Evolutionary conservation across 768 basidiomycete species (phyloP).

Genomic region (Panaeolus cyanescens): DNA sequence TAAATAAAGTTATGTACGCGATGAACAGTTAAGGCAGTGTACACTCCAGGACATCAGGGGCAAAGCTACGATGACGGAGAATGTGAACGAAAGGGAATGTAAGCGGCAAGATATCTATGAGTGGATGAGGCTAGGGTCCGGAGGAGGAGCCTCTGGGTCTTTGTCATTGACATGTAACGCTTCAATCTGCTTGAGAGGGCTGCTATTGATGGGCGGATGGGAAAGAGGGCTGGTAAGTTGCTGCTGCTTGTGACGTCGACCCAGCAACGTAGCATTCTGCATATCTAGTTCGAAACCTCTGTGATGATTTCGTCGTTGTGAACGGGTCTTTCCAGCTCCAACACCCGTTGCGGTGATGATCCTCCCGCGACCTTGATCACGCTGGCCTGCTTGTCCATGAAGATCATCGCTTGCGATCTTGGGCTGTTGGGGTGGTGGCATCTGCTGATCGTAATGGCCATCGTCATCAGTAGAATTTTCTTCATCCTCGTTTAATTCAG

Average conservation of each 20-base stretch:
- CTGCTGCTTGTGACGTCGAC: slow-evolving; percentile 49
- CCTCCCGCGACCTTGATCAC: slow-evolving; percentile 28
- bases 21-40: neutral
- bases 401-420: slow-evolving; percentile 24
- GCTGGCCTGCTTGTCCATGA: slow-evolving; percentile 36
- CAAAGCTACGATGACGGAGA: neutral
- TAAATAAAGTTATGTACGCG: neutral
- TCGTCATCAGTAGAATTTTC: slow-evolving; percentile 55
- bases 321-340: slow-evolving; percentile 15
- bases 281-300: slow-evolving; percentile 83
- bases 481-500: slow-evolving; percentile 92
- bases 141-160: neutral
- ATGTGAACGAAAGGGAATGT: neutral
- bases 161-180: neutral
- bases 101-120: neutral
- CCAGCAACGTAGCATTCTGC: slow-evolving; percentile 83
- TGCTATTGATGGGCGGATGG: neutral
- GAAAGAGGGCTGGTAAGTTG: slow-evolving; percentile 25
- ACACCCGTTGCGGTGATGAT: slow-evolving; percentile 15
- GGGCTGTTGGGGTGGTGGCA: slow-evolving; percentile 3
- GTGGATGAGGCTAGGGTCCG: neutral
- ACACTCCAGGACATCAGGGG: neutral
- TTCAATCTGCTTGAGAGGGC: neutral
- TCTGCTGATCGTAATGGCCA: slow-evolving; percentile 47
- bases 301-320: slow-evolving; percentile 4